These are phyloP conservation scores for Dicorynia guianensis DNA, from an alignment of 306 rosid genomes.

Conservation along the genomic window DNA sequence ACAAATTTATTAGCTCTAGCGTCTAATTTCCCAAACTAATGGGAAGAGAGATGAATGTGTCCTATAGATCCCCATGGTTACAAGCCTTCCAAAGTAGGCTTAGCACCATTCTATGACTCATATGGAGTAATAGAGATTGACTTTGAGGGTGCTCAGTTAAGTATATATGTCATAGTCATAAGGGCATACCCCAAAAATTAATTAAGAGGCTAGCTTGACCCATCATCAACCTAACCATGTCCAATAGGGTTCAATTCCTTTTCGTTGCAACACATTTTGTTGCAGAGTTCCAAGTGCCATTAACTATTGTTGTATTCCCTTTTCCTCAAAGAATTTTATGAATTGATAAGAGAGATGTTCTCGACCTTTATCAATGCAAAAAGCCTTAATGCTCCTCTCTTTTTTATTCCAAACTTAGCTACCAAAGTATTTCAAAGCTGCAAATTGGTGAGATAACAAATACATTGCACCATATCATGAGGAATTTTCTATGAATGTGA, in stretches of 20 bases:
- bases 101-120: not conserved
- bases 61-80: not conserved
- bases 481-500: no score
- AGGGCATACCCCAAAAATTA: not conserved
- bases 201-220: not conserved
- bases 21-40: not conserved
- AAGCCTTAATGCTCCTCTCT: not conserved
- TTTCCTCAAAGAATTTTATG: not conserved
- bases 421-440: no score
- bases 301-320: not conserved
- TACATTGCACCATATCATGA: no score
- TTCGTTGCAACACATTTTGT: constrained; percentile 6
- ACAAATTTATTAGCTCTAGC: not conserved
- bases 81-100: not conserved
- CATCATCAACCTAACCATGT: constrained; percentile 16
- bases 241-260: not conserved
- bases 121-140: not conserved
- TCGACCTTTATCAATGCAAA: not conserved
- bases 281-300: not conserved
- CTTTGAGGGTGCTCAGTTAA: not conserved
- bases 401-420: constrained; percentile 18
- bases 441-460: no score
- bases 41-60: not conserved
- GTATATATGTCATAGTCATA: not conserved
- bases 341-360: not conserved